These are phyloP conservation scores for Solidago caesia DNA, from an alignment of 129 eudicot genomes.

Conservation along the genomic window DNA sequence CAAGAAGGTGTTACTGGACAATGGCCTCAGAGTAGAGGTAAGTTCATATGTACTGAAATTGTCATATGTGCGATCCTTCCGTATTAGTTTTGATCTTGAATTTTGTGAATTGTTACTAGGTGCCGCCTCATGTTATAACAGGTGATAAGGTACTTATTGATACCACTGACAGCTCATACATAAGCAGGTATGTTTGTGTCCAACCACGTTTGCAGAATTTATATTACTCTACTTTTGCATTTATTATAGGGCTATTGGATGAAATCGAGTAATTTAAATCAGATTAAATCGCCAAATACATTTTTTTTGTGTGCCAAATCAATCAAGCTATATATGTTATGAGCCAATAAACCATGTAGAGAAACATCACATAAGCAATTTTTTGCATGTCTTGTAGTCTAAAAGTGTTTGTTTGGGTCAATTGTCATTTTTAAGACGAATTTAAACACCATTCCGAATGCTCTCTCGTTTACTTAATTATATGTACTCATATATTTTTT, in stretches of 20 bases:
- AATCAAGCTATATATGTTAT: background rate
- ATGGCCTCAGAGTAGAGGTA: conserved; percentile 85
- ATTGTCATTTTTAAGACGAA: no score
- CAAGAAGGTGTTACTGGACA: conserved; percentile 80
- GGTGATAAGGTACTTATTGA: conserved; percentile 69
- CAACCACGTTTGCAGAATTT: background rate
- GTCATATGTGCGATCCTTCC: background rate
- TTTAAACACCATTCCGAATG: background rate
- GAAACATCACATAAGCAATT: background rate
- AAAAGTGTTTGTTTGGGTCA: no score
- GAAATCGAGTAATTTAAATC: no score
- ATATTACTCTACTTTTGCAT: background rate
- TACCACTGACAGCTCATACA: conserved; percentile 63
- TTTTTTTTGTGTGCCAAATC: conserved; percentile 10
- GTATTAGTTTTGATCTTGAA: background rate
- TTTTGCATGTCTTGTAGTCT: background rate
- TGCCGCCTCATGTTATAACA: conserved; percentile 67
- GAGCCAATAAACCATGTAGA: background rate
- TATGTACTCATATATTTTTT: background rate
- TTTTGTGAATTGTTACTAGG: conserved; percentile 40
- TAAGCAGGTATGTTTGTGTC: conserved; percentile 54
- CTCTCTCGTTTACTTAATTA: background rate
- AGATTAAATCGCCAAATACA: no score
- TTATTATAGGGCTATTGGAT: background rate
- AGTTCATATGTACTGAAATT: conserved; percentile 20